phyloP scores from a whole-genome alignment of 805 yeast genomes.

The Ogataea neopini region DNA sequence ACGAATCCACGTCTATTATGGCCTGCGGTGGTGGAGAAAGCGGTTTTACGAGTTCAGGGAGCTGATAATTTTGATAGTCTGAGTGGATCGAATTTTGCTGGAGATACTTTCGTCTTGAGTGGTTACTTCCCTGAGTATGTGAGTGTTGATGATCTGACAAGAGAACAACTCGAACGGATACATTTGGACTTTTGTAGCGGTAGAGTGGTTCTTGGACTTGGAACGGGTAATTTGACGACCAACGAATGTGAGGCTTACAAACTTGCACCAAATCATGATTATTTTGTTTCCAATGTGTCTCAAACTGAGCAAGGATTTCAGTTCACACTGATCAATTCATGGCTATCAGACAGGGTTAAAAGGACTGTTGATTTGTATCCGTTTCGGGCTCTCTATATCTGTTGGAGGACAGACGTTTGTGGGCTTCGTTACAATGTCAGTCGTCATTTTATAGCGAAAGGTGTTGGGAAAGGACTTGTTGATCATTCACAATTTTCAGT shows the following conservation, averaged over 20 bases:
- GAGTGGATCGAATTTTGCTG: conserved; percentile 73
- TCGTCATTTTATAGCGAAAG: conserved; percentile 28
- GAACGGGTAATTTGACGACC: conserved; percentile 54
- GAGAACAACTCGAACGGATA: conserved; percentile 34
- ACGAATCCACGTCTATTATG: conserved; percentile 42
- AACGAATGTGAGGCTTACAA: conserved; percentile 36
- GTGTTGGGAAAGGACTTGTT: conserved; percentile 5
- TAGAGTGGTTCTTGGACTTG: conserved; percentile 57
- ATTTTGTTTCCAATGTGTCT: conserved; percentile 50
- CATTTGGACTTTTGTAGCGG: conserved; percentile 34
- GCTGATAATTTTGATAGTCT: conserved; percentile 55
- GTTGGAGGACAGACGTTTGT: conserved; percentile 50
- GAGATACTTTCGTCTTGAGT: conserved; percentile 62
- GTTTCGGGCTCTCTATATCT: conserved; percentile 59
- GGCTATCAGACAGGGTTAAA: conserved; percentile 32
- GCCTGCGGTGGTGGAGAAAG: conserved; percentile 81
- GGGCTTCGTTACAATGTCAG: not conserved
- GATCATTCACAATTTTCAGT: conserved; percentile 40
- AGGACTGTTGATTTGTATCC: conserved; percentile 35
- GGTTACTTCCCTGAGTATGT: conserved; percentile 75
- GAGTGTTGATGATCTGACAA: conserved; percentile 36
- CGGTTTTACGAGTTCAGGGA: conserved; percentile 54
- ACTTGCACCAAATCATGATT: conserved; percentile 68
- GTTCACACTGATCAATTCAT: conserved; percentile 48
- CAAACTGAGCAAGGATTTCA: conserved; percentile 18